A percentile compares a stretch with the other conserved stretches of the same genome.
Conservation (phyloP, 345 rosid genomes). For the Balakata baccata region DNA sequence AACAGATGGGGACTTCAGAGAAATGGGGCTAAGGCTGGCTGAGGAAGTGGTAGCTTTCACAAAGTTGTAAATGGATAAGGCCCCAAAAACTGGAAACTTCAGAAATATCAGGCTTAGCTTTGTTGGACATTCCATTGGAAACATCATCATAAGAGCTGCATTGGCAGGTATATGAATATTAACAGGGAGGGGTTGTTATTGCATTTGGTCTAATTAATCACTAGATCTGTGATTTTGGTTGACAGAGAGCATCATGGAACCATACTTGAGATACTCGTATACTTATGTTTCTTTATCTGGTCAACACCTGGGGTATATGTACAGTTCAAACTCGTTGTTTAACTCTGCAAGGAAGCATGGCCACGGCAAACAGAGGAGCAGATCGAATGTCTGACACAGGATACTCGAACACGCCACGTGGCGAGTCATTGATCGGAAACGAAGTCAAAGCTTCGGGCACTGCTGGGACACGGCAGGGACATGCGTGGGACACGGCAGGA, state of each 20-base stretch:
- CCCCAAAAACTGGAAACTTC: conserved; percentile 54
- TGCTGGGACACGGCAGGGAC: no score
- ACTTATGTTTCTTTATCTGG: conserved; percentile 82
- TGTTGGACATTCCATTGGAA: conserved; percentile 95
- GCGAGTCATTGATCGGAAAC: no score
- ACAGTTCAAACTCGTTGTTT: conserved; percentile 86
- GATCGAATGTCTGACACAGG: no score
- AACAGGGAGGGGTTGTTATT: conserved; percentile 9
- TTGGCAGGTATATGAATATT: conserved; percentile 55
- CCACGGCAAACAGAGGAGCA: no score
- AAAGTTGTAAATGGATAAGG: conserved; percentile 66
- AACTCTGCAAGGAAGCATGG: no score
- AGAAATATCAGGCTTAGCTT: conserved; percentile 75
- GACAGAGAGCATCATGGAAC: conserved; percentile 82
- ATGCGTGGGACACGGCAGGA: no score
- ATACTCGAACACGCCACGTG: no score
- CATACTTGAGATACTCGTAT: conserved; percentile 58
- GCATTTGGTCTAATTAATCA: background rate
- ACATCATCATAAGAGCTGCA: conserved; percentile 77
- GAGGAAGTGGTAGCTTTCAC: conserved; percentile 72
- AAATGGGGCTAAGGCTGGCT: conserved; percentile 88
- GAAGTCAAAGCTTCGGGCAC: no score
- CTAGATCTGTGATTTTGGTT: conserved; percentile 21
- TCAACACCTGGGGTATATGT: conserved; percentile 88
- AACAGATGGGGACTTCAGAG: conserved; percentile 83